These are phyloP conservation scores for Hypoxylon fuscum DNA, from an alignment of 495 filamentous ascomycete species.

Conservation along the genomic window DNA sequence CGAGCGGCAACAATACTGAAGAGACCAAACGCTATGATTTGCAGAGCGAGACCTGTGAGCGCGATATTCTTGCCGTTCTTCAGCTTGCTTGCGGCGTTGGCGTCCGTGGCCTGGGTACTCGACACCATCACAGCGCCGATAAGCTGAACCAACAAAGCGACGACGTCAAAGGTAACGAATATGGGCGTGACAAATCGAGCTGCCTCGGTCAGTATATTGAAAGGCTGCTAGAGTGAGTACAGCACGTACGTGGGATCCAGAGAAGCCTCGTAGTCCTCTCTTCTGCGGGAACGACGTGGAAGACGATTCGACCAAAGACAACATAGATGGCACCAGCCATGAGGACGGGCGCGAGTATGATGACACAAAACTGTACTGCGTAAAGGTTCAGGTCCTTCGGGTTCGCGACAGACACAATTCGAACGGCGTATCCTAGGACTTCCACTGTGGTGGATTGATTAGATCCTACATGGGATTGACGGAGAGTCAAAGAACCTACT, in stretches of 20 bases:
- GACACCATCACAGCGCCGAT: constrained; percentile 52
- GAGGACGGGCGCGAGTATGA: constrained; percentile 49
- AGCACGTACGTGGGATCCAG: constrained; percentile 54
- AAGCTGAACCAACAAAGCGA: constrained; percentile 49
- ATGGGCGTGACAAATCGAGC: constrained; percentile 54
- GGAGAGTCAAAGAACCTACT: constrained; percentile 45
- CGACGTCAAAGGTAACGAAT: constrained; percentile 49
- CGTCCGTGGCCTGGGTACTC: constrained; percentile 37
- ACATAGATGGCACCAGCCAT: constrained; percentile 53
- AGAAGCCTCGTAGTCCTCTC: constrained; percentile 50
- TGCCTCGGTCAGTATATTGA: constrained; percentile 7
- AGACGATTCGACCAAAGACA: constrained; percentile 52
- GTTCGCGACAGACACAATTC: constrained; percentile 50
- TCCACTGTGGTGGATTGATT: constrained; percentile 49
- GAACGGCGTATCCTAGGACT: constrained; percentile 53
- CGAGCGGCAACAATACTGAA: constrained; percentile 50
- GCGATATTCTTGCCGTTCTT: constrained; percentile 53
- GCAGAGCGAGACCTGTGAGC: constrained; percentile 45
- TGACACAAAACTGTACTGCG: constrained; percentile 46
- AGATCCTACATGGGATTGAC: background rate
- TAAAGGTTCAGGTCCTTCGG: constrained; percentile 43
- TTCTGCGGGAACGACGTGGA: constrained; percentile 53
- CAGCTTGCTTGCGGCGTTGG: constrained; percentile 41
- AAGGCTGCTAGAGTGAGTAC: background rate
- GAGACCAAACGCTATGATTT: constrained; percentile 49